Evolutionary conservation across 2,329 filamentous ascomycete genomes (phyloP).

Genomic region (Phyllosticta ampelicida): DNA sequence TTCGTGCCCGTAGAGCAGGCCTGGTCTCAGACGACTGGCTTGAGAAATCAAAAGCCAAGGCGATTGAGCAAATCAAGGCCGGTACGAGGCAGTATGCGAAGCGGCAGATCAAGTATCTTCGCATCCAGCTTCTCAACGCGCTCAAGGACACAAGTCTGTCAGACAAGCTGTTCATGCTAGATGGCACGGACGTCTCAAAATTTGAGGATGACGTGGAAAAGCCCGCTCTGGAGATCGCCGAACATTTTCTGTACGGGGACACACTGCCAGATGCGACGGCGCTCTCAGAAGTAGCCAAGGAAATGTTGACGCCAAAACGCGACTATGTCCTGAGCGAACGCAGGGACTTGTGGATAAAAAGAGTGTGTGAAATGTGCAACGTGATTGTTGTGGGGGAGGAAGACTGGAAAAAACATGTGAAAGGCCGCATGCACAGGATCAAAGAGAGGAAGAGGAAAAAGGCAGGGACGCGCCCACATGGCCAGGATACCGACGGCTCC

Average conservation of each 20-base stretch:
- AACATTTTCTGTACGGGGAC: conserved; percentile 48
- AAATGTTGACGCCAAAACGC: conserved; percentile 48
- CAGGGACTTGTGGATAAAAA: conserved; percentile 38
- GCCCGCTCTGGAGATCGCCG: conserved; percentile 52
- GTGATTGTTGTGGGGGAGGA: conserved; percentile 44
- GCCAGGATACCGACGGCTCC: neutral
- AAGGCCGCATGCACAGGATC: conserved; percentile 42
- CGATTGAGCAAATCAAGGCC: conserved; percentile 65
- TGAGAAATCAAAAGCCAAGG: conserved; percentile 44
- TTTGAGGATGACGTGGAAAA: conserved; percentile 56
- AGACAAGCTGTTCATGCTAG: conserved; percentile 62
- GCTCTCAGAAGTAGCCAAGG: conserved; percentile 45
- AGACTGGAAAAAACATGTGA: conserved; percentile 48
- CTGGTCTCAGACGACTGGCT: conserved; percentile 33
- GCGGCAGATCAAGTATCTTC: conserved; percentile 78
- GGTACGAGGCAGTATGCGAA: conserved; percentile 83
- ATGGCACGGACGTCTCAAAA: conserved; percentile 57
- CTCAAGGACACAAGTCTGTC: conserved; percentile 45
- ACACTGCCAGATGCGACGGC: conserved; percentile 42
- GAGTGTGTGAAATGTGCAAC: conserved; percentile 61
- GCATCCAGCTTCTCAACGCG: conserved; percentile 65
- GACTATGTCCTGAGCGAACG: conserved; percentile 35
- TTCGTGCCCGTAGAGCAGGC: conserved; percentile 27
- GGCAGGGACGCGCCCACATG: conserved; percentile 12
- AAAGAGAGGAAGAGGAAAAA: conserved; percentile 20